phyloP scores from a whole-genome alignment of 2,329 filamentous ascomycete genomes.

The Penicillium italicum region DNA sequence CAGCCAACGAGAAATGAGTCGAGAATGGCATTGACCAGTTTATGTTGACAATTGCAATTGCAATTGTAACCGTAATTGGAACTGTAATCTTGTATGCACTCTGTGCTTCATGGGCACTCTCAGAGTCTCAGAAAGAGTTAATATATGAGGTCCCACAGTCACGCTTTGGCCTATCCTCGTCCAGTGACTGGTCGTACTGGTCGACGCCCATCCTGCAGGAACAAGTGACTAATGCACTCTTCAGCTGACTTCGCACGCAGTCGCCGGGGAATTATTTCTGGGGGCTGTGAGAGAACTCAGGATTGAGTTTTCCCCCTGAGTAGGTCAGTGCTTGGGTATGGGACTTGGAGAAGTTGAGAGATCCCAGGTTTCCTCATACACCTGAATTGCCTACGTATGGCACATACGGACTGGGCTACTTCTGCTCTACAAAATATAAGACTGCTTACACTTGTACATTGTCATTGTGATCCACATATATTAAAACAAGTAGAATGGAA shows the following conservation, averaged over 20 bases:
- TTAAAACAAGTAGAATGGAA: conserved; percentile 15
- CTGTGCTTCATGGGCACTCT: background rate
- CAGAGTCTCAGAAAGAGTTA: background rate
- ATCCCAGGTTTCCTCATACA: background rate
- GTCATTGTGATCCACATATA: conserved; percentile 4
- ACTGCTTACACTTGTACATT: background rate
- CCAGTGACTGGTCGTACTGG: conserved; percentile 19
- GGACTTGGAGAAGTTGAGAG: background rate
- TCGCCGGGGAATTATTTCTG: background rate
- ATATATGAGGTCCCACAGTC: conserved; percentile 7
- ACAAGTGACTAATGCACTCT: conserved; percentile 30
- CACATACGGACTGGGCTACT: background rate
- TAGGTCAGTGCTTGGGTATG: background rate
- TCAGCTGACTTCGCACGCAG: conserved; percentile 23
- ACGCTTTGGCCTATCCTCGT: conserved; percentile 16
- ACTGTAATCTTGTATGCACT: background rate
- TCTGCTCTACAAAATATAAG: background rate
- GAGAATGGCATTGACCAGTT: background rate
- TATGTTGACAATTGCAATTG: background rate
- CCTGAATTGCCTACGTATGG: background rate
- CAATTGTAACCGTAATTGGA: too few relatives aligned
- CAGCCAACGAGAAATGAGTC: background rate
- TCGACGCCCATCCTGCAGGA: conserved; percentile 28
- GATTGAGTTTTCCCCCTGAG: background rate
- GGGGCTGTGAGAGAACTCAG: background rate